These are phyloP conservation scores for Alternaria incomplexa DNA, from an alignment of 2,329 filamentous ascomycete genomes.

Conservation along the genomic window DNA sequence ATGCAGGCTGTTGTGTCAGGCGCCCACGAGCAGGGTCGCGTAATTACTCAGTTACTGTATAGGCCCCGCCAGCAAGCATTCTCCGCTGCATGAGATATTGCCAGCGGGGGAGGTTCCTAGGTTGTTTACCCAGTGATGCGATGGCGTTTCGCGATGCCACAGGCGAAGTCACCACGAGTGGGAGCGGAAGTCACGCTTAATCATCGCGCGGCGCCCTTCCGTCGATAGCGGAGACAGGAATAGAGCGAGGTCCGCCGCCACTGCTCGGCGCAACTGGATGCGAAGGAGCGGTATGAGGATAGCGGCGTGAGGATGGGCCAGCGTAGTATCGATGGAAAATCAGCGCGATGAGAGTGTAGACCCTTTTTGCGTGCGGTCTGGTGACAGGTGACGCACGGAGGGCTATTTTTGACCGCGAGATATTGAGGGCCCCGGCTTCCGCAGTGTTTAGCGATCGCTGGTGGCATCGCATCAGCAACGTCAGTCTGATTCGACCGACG, in stretches of 20 bases:
- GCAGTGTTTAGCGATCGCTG: constrained; percentile 32
- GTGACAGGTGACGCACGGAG: constrained; percentile 27
- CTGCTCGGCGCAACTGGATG: constrained; percentile 2
- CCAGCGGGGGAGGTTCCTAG: constrained; percentile 4
- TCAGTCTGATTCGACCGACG: constrained; percentile 12
- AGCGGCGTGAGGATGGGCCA: constrained; percentile 2
- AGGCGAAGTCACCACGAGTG: not conserved
- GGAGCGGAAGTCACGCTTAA: not conserved
- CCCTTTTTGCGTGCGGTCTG: constrained; percentile 12
- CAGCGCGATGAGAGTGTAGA: constrained; percentile 9
- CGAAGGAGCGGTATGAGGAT: constrained; percentile 4
- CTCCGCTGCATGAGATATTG: constrained; percentile 21
- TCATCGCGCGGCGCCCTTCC: not conserved
- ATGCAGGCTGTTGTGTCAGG: not conserved
- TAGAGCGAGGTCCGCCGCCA: constrained; percentile 5
- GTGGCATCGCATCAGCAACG: constrained; percentile 29
- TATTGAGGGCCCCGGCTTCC: constrained; percentile 27
- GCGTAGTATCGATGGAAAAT: constrained; percentile 14
- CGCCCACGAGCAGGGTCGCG: constrained; percentile 13
- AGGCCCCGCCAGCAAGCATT: constrained; percentile 15
- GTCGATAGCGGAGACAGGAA: constrained; percentile 5
- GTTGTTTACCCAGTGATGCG: constrained; percentile 15
- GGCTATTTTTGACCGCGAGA: constrained; percentile 37
- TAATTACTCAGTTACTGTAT: constrained; percentile 12
- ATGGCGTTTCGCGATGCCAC: not conserved